Evolutionary conservation across 2,329 filamentous ascomycete species (phyloP).

Genomic region (Dactylellina sp.): DNA sequence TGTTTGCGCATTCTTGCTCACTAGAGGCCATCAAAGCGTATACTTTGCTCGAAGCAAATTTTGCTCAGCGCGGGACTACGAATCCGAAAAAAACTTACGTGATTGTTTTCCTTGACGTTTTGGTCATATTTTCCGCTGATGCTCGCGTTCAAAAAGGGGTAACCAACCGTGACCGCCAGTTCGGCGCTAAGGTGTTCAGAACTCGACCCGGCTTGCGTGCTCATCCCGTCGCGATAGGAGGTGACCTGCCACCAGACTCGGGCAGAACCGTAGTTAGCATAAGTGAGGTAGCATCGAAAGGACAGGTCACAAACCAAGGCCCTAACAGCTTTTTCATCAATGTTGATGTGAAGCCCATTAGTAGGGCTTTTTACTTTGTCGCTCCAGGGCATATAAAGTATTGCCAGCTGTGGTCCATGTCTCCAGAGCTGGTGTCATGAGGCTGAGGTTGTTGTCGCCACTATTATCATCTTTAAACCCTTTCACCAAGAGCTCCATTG

Average conservation of each 20-base stretch:
- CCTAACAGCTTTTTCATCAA: not conserved
- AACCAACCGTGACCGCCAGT: conserved; percentile 9
- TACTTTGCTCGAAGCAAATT: too few species aligned
- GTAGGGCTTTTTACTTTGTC: not conserved
- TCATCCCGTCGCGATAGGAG: not conserved
- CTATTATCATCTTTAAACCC: not conserved
- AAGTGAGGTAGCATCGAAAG: conserved; percentile 8
- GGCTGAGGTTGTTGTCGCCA: conserved; percentile 1
- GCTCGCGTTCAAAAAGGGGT: conserved; percentile 10
- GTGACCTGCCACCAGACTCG: not conserved
- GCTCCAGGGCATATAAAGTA: conserved; percentile 2
- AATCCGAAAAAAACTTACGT: conserved; percentile 3
- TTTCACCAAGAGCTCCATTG: too few species aligned
- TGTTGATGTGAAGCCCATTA: conserved; percentile 7
- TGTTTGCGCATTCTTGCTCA: not conserved
- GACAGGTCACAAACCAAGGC: conserved; percentile 6
- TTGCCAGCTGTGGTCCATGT: not conserved
- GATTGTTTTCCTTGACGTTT: conserved; percentile 3
- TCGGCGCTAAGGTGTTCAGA: conserved; percentile 12
- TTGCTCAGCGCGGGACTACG: not conserved
- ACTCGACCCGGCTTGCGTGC: not conserved
- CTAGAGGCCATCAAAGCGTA: not conserved
- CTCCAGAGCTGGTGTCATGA: not conserved
- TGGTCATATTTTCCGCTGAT: conserved; percentile 4
- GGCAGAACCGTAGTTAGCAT: not conserved